These are phyloP conservation scores for Penicillium fuscoglaucum DNA, from an alignment of 2,329 filamentous ascomycete genomes.

Conservation along the genomic window DNA sequence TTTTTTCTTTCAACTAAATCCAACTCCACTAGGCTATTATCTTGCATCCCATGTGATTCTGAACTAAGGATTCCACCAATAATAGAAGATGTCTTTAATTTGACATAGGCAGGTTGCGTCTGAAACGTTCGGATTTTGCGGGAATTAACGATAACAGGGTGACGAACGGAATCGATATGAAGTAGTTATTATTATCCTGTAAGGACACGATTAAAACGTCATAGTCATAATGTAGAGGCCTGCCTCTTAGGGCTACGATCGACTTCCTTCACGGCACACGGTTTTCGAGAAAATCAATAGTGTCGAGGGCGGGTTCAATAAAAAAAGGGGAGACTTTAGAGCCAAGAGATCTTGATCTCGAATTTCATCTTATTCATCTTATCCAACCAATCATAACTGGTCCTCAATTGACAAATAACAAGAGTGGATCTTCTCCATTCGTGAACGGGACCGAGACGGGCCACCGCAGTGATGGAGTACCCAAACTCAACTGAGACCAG, in stretches of 20 bases:
- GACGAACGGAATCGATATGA: too few species aligned
- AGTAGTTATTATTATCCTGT: too few species aligned
- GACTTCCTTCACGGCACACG: neutral
- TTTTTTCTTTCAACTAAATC: neutral
- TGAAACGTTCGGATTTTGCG: neutral
- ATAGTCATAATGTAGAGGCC: neutral
- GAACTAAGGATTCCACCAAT: neutral
- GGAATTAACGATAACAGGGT: neutral
- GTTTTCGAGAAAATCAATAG: slow-evolving; percentile 7
- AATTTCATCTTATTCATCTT: neutral
- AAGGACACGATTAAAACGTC: neutral
- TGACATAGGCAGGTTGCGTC: neutral
- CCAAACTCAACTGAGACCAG: neutral
- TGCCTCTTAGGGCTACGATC: slow-evolving; percentile 4
- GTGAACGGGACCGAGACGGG: neutral
- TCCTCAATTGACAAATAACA: slow-evolving; percentile 4
- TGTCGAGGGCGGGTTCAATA: slow-evolving; percentile 1
- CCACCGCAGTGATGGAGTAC: neutral
- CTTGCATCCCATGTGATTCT: neutral
- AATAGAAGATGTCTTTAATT: neutral
- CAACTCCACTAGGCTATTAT: neutral
- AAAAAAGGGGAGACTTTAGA: neutral
- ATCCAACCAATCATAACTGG: neutral
- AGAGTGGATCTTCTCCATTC: neutral
- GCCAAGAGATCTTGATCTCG: slow-evolving; percentile 14